These are phyloP conservation scores for Neurospora cerealis DNA, from an alignment of 495 filamentous ascomycete genomes.

Conservation along the genomic window DNA sequence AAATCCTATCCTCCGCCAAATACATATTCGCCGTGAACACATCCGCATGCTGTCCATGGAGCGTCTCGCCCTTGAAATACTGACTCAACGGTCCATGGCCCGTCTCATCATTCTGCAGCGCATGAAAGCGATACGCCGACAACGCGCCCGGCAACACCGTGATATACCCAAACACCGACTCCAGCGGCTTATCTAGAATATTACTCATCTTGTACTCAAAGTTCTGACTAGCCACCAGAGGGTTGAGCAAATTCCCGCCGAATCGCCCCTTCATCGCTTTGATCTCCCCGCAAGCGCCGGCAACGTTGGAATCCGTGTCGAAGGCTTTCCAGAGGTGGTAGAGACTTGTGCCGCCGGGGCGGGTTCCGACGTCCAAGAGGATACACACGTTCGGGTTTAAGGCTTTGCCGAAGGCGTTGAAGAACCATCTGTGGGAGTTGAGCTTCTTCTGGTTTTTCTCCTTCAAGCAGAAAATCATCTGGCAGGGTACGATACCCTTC, in stretches of 20 bases:
- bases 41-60: slow-evolving; percentile 94
- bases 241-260: slow-evolving; percentile 78
- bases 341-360: slow-evolving; percentile 74
- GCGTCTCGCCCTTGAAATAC: slow-evolving; percentile 98
- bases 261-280: slow-evolving; percentile 86
- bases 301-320: slow-evolving; percentile 92
- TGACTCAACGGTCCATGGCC: slow-evolving; percentile 93
- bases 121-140: slow-evolving; percentile 92
- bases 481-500: slow-evolving; percentile 97
- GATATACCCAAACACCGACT: slow-evolving; percentile 96
- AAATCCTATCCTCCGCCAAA: slow-evolving; percentile 93
- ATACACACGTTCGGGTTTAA: slow-evolving; percentile 95
- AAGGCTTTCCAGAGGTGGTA: slow-evolving; percentile 99
- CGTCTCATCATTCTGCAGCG: slow-evolving; percentile 87
- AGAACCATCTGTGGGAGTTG: slow-evolving; percentile 98
- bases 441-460: slow-evolving; percentile 97
- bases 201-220: slow-evolving; percentile 99
- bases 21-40: slow-evolving; percentile 99
- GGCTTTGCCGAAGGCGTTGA: slow-evolving; percentile 92
- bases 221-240: slow-evolving; percentile 92
- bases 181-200: slow-evolving; percentile 94
- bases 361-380: slow-evolving; percentile 89
- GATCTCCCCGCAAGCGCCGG: slow-evolving; percentile 94
- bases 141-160: slow-evolving; percentile 93
- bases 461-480: slow-evolving; percentile 98